Evolutionary conservation across 331 rosid species (phyloP), one percentile per base, ranked within the genome.

Genomic region (Pyrus hybrid): DNA sequence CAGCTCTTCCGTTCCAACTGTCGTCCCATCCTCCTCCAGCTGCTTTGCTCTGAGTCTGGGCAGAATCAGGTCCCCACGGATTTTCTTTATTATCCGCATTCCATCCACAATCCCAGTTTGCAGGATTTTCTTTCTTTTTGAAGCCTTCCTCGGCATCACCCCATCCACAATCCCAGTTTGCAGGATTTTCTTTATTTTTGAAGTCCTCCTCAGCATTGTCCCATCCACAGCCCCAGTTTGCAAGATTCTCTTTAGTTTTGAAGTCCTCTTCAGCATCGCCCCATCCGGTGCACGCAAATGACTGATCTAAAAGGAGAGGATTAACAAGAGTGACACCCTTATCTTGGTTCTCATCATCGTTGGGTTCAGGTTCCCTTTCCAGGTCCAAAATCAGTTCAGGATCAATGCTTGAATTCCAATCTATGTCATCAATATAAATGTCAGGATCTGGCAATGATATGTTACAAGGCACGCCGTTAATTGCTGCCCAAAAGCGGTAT

Each of bases 391-490:
- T 1, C 23, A 93, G 90, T 37, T 87, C 90, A 49, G 86, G 91
- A 79, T 91, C 93, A 8, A 81, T 37, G 49, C 13, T 71, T 16
- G 88, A 68, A 72, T 87, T 71, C 98, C 97, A 93, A 73, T 93
- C 94, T 11, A 93, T 63, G 22, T 86, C 43, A 3, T 91, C 94
- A 9, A 83, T 80, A 82, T 86, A 81, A 5, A 78, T 76, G 76
- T 91, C 60, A 0, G 96, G 97, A 85, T 90, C 98, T 7, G 97
- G 98, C 77, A 75, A 73, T 18, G 86, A 68, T 66, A 85, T 65
- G 74, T 80, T 12, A 53, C 90, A 90, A 2, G 83, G 84, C 26
- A 82, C 29, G 61, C 88, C 83, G 0, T 91, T 87, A 29, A 87
- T 74, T 63, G 81, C 72, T 11, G 87, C 93, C 94, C 96, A 87